These are phyloP conservation scores for Colletotrichum lentis DNA, from an alignment of 2,329 filamentous ascomycete genomes.

Conservation along the genomic window DNA sequence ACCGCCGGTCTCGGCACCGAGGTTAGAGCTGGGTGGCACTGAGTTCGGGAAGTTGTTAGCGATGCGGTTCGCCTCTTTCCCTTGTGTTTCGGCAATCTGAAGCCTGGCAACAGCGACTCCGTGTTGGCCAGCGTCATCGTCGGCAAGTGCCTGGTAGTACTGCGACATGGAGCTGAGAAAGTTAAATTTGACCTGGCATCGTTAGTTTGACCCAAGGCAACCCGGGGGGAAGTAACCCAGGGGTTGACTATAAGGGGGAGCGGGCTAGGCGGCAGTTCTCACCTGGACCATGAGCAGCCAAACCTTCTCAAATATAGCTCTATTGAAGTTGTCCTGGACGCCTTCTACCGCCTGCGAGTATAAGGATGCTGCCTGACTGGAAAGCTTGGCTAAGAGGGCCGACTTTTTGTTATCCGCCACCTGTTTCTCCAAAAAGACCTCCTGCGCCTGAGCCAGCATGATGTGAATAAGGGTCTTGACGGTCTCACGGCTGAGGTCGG, in stretches of 20 bases:
- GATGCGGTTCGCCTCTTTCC: slow-evolving; percentile 78
- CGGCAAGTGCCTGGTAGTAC: slow-evolving; percentile 91
- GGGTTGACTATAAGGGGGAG: not conserved
- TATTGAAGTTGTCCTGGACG: slow-evolving; percentile 89
- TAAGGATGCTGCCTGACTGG: slow-evolving; percentile 87
- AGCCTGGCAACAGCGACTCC: slow-evolving; percentile 85
- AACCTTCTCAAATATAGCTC: slow-evolving; percentile 91
- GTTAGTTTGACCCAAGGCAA: slow-evolving; percentile 30
- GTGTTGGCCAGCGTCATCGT: slow-evolving; percentile 87
- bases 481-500: slow-evolving; percentile 93
- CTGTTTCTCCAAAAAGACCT: slow-evolving; percentile 97
- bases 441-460: slow-evolving; percentile 94
- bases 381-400: slow-evolving; percentile 88
- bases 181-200: slow-evolving; percentile 73
- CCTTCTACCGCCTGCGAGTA: slow-evolving; percentile 90
- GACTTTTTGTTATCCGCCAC: slow-evolving; percentile 91
- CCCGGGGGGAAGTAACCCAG: not conserved
- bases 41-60: slow-evolving; percentile 83
- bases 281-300: slow-evolving; percentile 87
- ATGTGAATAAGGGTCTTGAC: slow-evolving; percentile 93
- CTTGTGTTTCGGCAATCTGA: slow-evolving; percentile 79
- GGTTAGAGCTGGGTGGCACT: slow-evolving; percentile 81
- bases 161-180: slow-evolving; percentile 87
- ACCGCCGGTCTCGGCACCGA: slow-evolving; percentile 79
- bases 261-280: slow-evolving; percentile 43